A percentile compares a stretch with the other conserved stretches of the same genome.
These are phyloP conservation scores for Chenopodium album DNA, from an alignment of 148 eudicot species.

Conservation along the genomic window DNA sequence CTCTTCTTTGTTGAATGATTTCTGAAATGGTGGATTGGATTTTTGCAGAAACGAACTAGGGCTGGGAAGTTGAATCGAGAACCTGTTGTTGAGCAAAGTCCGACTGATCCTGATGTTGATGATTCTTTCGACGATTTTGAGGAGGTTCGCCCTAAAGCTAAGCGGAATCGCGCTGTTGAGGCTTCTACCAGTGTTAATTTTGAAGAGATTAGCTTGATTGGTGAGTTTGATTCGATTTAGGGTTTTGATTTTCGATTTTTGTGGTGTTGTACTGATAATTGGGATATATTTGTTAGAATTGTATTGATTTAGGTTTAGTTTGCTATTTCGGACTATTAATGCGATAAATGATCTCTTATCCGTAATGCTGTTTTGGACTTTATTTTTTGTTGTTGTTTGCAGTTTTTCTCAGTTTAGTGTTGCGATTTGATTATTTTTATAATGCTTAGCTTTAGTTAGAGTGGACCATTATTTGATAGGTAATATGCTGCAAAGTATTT, in stretches of 20 bases:
- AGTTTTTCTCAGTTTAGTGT: neutral
- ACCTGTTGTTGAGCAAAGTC: conserved; percentile 29
- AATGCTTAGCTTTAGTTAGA: too few relatives aligned
- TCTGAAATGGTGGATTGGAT: conserved; percentile 12
- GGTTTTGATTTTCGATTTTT: neutral
- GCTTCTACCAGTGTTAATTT: conserved; percentile 28
- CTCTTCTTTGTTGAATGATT: neutral
- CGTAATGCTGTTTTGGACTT: neutral
- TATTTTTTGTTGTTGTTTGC: neutral
- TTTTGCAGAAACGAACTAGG: conserved; percentile 67
- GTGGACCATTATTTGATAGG: neutral
- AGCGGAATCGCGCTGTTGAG: conserved; percentile 52
- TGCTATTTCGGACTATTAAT: neutral
- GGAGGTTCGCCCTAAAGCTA: conserved; percentile 58
- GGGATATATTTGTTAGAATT: neutral
- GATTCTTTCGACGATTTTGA: conserved; percentile 66
- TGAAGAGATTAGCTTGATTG: conserved; percentile 51
- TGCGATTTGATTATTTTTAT: neutral
- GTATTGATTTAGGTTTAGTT: neutral
- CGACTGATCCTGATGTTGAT: conserved; percentile 42
- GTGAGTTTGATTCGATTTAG: conserved; percentile 28
- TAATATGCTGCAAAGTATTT: neutral
- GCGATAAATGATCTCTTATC: neutral
- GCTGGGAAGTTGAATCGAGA: conserved; percentile 28
- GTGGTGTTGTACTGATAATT: neutral